Evolutionary conservation across 2,329 filamentous ascomycete species (phyloP), one percentile per base, ranked within the genome.

Genomic region (Sporothrix schenckii): DNA sequence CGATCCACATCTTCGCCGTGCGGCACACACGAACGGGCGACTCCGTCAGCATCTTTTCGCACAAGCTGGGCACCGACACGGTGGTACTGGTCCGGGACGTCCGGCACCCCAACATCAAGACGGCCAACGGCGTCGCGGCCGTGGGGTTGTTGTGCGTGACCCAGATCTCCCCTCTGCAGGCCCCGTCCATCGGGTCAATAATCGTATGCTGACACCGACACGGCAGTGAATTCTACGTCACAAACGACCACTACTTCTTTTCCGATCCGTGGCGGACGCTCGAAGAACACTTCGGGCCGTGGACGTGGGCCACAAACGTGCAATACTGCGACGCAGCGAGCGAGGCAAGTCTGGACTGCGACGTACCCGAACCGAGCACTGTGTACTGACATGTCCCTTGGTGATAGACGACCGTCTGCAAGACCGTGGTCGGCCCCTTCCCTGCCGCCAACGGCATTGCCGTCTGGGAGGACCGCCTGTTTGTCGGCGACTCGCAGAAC

Each of bases 161-260:
- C n/a, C n/a, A n/a, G n/a, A n/a, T n/a, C n/a, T n/a, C n/a, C n/a
- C n/a, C n/a, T n/a, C n/a, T n/a, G n/a, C n/a, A n/a, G n/a, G n/a
- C n/a, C n/a, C n/a, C n/a, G n/a, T n/a, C n/a, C n/a, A n/a, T n/a
- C n/a, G n/a, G n/a, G n/a, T n/a, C n/a, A n/a, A n/a, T n/a, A n/a
- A n/a, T n/a, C n/a, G n/a, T n/a, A n/a, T n/a, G n/a, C 6, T 19
- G 10, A 11, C 21, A 61, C 27, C 24, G 19, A 52, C 44, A n/a
- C 13, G 27, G 4, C 19, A 67, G 65, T 5, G 50, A 53, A 11
- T 70, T 70, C 24, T 70, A 66, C 21, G 3, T 70, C 10, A 66
- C 68, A 14, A 70, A 70, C 16, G 68, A 70, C 39, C 60, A 70
- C 68, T 70, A 70, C 61, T 70, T 70, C 21, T 34, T 54, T 13